These are phyloP conservation scores for Suillus clintonianus DNA, from an alignment of 768 basidiomycete genomes.

Conservation along the genomic window DNA sequence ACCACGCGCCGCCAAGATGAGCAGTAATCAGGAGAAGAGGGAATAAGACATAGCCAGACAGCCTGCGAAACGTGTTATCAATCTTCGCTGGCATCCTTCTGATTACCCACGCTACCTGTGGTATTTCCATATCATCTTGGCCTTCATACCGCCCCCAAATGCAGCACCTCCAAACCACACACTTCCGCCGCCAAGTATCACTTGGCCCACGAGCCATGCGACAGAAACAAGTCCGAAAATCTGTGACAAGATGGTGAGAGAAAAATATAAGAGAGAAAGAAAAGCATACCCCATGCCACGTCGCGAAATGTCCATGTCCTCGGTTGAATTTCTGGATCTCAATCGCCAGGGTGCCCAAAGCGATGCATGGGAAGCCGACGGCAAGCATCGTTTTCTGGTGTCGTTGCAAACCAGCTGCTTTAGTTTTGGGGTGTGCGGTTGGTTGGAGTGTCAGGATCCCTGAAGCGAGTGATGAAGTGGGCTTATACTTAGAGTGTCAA, in stretches of 20 bases:
- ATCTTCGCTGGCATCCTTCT: neutral
- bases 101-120: conserved; percentile 54
- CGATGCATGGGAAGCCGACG: conserved; percentile 56
- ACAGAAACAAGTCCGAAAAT: conserved; percentile 65
- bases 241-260: conserved; percentile 32
- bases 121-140: conserved; percentile 82
- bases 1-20: conserved; percentile 72
- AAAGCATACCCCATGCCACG: conserved; percentile 70
- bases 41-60: conserved; percentile 76
- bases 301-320: conserved; percentile 57
- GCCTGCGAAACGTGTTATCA: conserved; percentile 34
- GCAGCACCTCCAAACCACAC: conserved; percentile 73
- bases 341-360: conserved; percentile 63
- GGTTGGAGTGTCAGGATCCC: conserved; percentile 79
- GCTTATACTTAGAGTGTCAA: neutral
- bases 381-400: conserved; percentile 67
- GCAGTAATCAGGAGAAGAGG: conserved; percentile 60
- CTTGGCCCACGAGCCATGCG: conserved; percentile 62
- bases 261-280: neutral
- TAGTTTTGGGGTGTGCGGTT: conserved; percentile 64
- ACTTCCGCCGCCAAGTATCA: conserved; percentile 66
- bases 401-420: conserved; percentile 64
- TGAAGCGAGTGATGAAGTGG: conserved; percentile 22
- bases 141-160: conserved; percentile 72
- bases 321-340: conserved; percentile 59